Conservation (phyloP, 805 yeast genomes). For the Blastobotrys attinorum region DNA sequence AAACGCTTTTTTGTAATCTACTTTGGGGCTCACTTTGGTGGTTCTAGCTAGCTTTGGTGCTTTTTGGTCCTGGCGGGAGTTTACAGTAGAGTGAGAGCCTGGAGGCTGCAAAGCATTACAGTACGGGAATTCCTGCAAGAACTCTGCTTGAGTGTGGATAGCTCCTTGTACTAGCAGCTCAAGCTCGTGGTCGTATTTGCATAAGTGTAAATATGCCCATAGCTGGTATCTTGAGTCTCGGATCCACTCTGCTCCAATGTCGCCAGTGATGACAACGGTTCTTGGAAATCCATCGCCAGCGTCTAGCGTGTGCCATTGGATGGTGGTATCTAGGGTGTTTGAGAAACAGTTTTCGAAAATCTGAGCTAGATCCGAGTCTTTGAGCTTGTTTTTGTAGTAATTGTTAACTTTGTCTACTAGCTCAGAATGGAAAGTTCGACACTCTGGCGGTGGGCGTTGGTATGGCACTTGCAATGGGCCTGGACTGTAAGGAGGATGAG, state of each 20-base stretch:
- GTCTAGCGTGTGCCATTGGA: slow-evolving; percentile 43
- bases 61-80: slow-evolving; percentile 37
- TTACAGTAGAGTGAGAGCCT: slow-evolving; percentile 31
- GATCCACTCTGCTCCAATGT: slow-evolving; percentile 89
- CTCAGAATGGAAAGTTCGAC: slow-evolving; percentile 63
- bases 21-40: slow-evolving; percentile 50
- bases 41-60: no score
- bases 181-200: slow-evolving; percentile 43
- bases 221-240: slow-evolving; percentile 82
- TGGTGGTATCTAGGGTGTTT: slow-evolving; percentile 81
- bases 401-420: slow-evolving; percentile 54
- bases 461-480: slow-evolving; percentile 55
- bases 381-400: slow-evolving; percentile 42
- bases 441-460: slow-evolving; percentile 65
- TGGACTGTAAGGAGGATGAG: slow-evolving; percentile 49
- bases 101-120: slow-evolving; percentile 95
- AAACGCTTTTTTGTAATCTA: slow-evolving; percentile 65
- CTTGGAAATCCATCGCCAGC: slow-evolving; percentile 32
- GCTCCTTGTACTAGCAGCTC: slow-evolving; percentile 62
- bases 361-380: slow-evolving; percentile 61
- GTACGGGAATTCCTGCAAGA: slow-evolving; percentile 57
- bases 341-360: slow-evolving; percentile 79
- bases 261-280: slow-evolving; percentile 83
- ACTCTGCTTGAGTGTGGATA: slow-evolving; percentile 67
- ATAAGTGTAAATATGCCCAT: slow-evolving; percentile 61